Evolutionary conservation across 2,329 filamentous ascomycete genomes (phyloP).

Genomic region (Scedosporium apiospermum): DNA sequence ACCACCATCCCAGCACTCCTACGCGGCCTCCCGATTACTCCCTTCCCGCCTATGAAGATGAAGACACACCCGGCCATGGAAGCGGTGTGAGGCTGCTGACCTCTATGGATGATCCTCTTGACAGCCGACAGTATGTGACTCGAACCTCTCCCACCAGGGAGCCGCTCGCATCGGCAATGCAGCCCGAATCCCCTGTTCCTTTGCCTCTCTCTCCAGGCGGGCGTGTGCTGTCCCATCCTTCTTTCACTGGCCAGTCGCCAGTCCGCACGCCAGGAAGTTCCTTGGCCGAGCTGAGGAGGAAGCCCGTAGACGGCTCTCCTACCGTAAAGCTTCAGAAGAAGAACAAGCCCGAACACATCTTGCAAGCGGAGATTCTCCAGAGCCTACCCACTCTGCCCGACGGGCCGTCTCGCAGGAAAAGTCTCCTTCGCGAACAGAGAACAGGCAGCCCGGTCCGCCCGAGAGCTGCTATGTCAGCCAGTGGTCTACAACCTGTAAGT

Average conservation of each 20-base stretch:
- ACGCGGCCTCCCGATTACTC: constrained; percentile 48
- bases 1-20: constrained; percentile 17
- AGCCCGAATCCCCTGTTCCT: not conserved
- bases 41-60: constrained; percentile 47
- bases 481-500: not conserved
- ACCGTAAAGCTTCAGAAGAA: constrained; percentile 45
- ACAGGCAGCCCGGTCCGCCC: constrained; percentile 5
- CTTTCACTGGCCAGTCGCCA: not conserved
- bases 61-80: constrained; percentile 29
- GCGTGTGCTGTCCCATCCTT: constrained; percentile 4
- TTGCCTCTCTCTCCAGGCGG: constrained; percentile 5
- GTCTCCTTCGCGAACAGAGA: not conserved
- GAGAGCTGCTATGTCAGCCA: not conserved
- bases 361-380: constrained; percentile 23
- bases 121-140: constrained; percentile 47
- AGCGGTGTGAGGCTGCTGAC: constrained; percentile 51
- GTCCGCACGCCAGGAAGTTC: constrained; percentile 4
- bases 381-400: constrained; percentile 41
- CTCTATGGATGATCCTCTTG: constrained; percentile 46
- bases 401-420: constrained; percentile 27
- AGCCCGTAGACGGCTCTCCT: constrained; percentile 8
- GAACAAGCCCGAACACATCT: constrained; percentile 15
- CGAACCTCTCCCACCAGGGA: constrained; percentile 7
- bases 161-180: constrained; percentile 10
- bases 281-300: not conserved